phyloP scores from a whole-genome alignment of 768 basidiomycete genomes.

The Suillus variegatus region DNA sequence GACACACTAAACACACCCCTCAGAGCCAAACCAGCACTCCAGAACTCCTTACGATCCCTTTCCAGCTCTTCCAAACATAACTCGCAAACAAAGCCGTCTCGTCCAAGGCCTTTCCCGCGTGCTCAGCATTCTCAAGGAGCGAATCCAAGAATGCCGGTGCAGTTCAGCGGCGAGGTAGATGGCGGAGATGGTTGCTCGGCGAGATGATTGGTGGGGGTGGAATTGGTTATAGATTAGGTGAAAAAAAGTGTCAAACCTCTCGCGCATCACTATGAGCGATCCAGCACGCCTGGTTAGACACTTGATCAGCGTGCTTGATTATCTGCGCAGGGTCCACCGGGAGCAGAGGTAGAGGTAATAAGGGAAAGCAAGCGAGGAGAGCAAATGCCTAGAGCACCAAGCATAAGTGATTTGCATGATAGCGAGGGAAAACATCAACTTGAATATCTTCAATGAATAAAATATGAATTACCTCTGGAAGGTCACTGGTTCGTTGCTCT shows the following conservation, averaged over 20 bases:
- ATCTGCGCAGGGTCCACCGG: constrained; percentile 63
- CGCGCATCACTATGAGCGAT: constrained; percentile 52
- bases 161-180: constrained; percentile 80
- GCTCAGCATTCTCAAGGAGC: constrained; percentile 52
- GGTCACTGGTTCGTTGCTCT: constrained; percentile 68
- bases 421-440: neutral
- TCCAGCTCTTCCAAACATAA: constrained; percentile 55
- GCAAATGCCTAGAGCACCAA: constrained; percentile 64
- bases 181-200: constrained; percentile 61
- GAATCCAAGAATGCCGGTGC: constrained; percentile 75
- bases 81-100: constrained; percentile 57
- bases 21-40: constrained; percentile 39
- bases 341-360: constrained; percentile 28
- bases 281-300: constrained; percentile 75
- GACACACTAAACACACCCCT: neutral
- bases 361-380: constrained; percentile 56
- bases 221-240: neutral
- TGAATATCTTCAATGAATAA: neutral
- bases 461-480: constrained; percentile 58
- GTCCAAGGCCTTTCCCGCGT: constrained; percentile 45
- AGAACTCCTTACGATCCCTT: constrained; percentile 67
- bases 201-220: constrained; percentile 45
- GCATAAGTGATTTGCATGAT: neutral
- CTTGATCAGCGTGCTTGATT: constrained; percentile 54
- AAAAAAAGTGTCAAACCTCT: constrained; percentile 45